phyloP scores from a whole-genome alignment of 1,284 basidiomycete species.

The Sparassis latifolia region DNA sequence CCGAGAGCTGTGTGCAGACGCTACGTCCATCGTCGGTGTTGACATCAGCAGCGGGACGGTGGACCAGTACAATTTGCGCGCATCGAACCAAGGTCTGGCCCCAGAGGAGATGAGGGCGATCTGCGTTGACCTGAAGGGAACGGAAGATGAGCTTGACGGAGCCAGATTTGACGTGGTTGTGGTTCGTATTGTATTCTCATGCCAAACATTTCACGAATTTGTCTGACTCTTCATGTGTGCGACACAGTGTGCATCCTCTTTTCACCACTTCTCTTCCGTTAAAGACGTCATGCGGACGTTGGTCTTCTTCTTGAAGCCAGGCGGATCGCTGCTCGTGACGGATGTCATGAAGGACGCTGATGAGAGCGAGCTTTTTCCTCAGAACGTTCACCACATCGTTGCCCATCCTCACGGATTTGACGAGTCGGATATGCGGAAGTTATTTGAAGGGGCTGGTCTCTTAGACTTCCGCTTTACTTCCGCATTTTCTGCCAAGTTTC shows the following conservation, averaged over 20 bases:
- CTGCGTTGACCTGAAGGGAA: constrained; percentile 41
- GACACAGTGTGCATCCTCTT: constrained; percentile 55
- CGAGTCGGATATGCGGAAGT: constrained; percentile 36
- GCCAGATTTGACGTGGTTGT: constrained; percentile 57
- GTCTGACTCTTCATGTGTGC: neutral
- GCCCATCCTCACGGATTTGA: constrained; percentile 46
- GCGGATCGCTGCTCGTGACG: constrained; percentile 52
- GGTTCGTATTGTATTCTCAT: constrained; percentile 27
- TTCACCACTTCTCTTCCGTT: constrained; percentile 59
- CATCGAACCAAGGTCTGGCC: constrained; percentile 48
- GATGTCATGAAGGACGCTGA: constrained; percentile 37
- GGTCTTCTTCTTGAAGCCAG: constrained; percentile 49
- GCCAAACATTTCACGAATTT: neutral
- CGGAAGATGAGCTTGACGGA: constrained; percentile 41
- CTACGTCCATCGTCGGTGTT: constrained; percentile 56
- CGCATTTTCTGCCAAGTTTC: constrained; percentile 27
- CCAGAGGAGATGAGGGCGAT: constrained; percentile 55
- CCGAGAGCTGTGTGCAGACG: constrained; percentile 43
- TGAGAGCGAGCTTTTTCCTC: constrained; percentile 18
- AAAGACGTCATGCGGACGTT: constrained; percentile 45
- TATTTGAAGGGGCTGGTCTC: constrained; percentile 45
- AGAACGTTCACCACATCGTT: constrained; percentile 36
- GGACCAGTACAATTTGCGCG: constrained; percentile 53
- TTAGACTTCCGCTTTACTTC: constrained; percentile 32
- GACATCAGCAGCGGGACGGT: constrained; percentile 64